Percentiles rank a stretch among this genome's conserved stretches.
These are phyloP conservation scores for Phytopythium sindhum DNA, from an alignment of 352 stramenopile genomes.

Conservation along the genomic window DNA sequence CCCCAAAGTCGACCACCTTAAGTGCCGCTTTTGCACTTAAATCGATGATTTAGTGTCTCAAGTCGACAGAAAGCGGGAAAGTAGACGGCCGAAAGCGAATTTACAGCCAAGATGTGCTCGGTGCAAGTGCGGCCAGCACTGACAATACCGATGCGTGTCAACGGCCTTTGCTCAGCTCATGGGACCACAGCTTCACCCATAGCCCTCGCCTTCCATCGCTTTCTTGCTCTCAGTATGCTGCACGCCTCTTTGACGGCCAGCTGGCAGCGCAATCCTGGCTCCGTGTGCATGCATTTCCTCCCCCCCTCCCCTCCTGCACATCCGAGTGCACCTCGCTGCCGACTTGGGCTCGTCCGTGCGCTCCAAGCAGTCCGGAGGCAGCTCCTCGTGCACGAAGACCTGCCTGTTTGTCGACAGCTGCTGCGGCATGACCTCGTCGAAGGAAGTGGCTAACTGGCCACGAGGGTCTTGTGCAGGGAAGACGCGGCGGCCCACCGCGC, in stretches of 20 bases:
- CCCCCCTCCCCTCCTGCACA: background rate
- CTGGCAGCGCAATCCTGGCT: background rate
- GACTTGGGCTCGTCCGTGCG: constrained; percentile 1
- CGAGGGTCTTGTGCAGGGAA: background rate
- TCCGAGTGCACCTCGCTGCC: constrained; percentile 1
- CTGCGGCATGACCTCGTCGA: background rate
- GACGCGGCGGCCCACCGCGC: background rate
- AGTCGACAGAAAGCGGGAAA: background rate
- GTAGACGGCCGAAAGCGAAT: background rate
- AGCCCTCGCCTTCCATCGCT: background rate
- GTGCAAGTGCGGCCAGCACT: background rate
- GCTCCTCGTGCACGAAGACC: background rate
- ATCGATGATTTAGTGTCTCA: background rate
- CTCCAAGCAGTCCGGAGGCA: background rate
- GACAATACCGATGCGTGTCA: background rate
- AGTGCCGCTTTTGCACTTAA: background rate
- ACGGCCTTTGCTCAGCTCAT: background rate
- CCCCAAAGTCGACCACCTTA: background rate
- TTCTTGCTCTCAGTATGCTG: too few relatives aligned
- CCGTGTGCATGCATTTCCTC: background rate
- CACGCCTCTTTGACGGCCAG: background rate
- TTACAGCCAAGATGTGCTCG: background rate
- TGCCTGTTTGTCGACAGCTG: background rate
- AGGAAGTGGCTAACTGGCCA: background rate
- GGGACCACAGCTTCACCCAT: too few relatives aligned